Base-by-base conservation (phyloP, 768 basidiomycete genomes). In the Panus rudis region DNA sequence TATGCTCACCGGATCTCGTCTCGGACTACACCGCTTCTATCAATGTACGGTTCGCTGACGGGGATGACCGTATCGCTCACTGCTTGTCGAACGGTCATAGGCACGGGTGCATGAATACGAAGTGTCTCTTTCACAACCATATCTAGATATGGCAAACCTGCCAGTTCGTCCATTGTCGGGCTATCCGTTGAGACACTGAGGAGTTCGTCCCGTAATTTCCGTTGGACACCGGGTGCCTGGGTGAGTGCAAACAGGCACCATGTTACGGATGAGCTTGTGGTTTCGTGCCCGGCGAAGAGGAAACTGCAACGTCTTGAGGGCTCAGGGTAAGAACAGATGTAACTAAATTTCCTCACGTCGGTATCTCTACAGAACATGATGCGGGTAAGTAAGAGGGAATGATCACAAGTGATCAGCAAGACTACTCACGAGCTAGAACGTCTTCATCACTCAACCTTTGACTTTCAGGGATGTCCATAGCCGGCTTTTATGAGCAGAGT, bases 151-250 rank as follows among this genome's bases (percentile, higher is more conserved):
- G 80, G 72, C 3, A 91, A 65, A 3, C 71, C 64, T 43, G 75
- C 72, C 1, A 89, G 69, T 24, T 79, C 71, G 24, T 88, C 84
- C 78, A 86, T 84, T 3, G 71, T 69, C 3, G 84, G 83, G 1
- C 62, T 73, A 8, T 82, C 76, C 0, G 75, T 78, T 1, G 66
- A 52, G 10, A 80, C 62, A 0, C 61, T 53, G 23, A 57, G 50
- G 8, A 72, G 48, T 51, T 75, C 72, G 6, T 63, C 58, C 17
- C 68, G 66, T 0, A 75, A 61, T 24, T 59, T 58, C 10, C 56
- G 35, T 52, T 71, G 71, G 25, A 63, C 50, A 3, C 56, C 54
- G 3, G 63, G 64, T 25, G 65, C 45, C n/a, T 58, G 59, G 12
- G 68, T 62, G 16, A 75, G 60, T 19, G 65, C 60, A 47, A 59